These are phyloP conservation scores for Penstemon barbatus DNA, from an alignment of 257 asterid genomes.

Conservation along the genomic window DNA sequence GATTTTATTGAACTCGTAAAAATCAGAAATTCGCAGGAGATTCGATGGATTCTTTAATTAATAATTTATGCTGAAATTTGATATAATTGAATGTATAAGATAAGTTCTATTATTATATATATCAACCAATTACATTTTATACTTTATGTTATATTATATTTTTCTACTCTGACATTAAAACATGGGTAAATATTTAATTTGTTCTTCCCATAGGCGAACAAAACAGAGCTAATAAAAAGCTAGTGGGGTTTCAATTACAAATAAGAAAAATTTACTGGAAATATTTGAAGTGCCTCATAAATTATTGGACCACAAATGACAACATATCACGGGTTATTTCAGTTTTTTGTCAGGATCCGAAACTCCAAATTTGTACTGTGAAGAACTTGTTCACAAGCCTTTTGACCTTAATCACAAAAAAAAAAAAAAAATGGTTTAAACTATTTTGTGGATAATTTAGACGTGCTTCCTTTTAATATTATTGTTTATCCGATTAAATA, in stretches of 20 bases:
- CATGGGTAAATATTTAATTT: not conserved
- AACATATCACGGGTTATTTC: constrained; percentile 30
- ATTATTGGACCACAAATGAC: constrained; percentile 29
- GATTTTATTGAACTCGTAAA: too few species aligned
- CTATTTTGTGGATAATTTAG: too few species aligned
- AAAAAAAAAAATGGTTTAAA: too few species aligned
- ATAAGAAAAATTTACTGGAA: constrained; percentile 17
- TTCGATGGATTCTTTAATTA: too few species aligned
- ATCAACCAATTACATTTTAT: too few species aligned
- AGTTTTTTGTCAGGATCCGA: constrained; percentile 24
- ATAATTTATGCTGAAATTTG: too few species aligned
- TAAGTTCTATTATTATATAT: too few species aligned
- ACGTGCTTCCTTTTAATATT: too few species aligned
- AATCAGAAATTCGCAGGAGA: too few species aligned
- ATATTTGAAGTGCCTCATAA: not conserved
- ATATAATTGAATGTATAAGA: too few species aligned
- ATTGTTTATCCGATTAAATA: too few species aligned
- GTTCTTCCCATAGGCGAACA: not conserved
- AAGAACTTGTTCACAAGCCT: constrained; percentile 19
- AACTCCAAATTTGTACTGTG: constrained; percentile 30
- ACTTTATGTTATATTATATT: too few species aligned
- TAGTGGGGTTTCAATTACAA: not conserved
- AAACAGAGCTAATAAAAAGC: not conserved
- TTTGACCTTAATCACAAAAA: not conserved
- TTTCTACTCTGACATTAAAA: not conserved